phyloP scores from a whole-genome alignment of 805 yeast species.

The Zygotorulaspora chibaensis region DNA sequence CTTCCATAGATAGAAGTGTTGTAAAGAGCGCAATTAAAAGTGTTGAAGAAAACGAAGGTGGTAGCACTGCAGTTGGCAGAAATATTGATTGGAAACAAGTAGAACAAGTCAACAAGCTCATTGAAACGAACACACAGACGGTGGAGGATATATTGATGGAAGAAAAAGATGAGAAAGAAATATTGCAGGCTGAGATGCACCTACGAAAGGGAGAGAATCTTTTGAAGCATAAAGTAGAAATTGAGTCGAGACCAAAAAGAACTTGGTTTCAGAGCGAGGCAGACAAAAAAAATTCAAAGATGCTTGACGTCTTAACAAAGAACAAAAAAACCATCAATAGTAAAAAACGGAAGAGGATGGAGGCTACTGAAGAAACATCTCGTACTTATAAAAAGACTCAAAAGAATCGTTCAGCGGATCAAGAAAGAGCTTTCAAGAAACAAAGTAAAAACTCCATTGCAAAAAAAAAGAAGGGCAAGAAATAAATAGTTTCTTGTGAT shows the following conservation, averaged over 20 bases:
- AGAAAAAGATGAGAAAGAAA: conserved; percentile 84
- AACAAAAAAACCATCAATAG: conserved; percentile 54
- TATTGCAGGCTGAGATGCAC: conserved; percentile 87
- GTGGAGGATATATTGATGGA: conserved; percentile 78
- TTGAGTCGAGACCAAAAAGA: conserved; percentile 84
- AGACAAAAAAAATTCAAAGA: conserved; percentile 41
- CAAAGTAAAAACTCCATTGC: conserved; percentile 27
- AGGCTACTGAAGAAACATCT: conserved; percentile 51
- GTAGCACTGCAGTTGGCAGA: conserved; percentile 69
- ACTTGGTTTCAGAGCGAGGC: conserved; percentile 83
- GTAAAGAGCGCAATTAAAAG: conserved; percentile 87
- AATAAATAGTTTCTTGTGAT: background rate
- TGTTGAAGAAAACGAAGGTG: conserved; percentile 45
- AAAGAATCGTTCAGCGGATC: conserved; percentile 56
- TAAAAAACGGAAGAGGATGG: conserved; percentile 68
- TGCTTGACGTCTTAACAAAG: conserved; percentile 38
- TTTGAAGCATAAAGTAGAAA: conserved; percentile 74
- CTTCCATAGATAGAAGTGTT: conserved; percentile 77
- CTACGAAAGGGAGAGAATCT: conserved; percentile 79
- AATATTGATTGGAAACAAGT: conserved; percentile 87
- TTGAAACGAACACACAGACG: conserved; percentile 54
- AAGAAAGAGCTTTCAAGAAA: conserved; percentile 39
- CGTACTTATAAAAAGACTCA: conserved; percentile 79
- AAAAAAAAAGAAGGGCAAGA: conserved; percentile 26
- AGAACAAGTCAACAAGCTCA: conserved; percentile 57